A percentile compares a stretch with the other conserved stretches of the same genome.
These are phyloP conservation scores for Paracoccidioides brasiliensis DNA, from an alignment of 2,329 filamentous ascomycete genomes.

Conservation along the genomic window DNA sequence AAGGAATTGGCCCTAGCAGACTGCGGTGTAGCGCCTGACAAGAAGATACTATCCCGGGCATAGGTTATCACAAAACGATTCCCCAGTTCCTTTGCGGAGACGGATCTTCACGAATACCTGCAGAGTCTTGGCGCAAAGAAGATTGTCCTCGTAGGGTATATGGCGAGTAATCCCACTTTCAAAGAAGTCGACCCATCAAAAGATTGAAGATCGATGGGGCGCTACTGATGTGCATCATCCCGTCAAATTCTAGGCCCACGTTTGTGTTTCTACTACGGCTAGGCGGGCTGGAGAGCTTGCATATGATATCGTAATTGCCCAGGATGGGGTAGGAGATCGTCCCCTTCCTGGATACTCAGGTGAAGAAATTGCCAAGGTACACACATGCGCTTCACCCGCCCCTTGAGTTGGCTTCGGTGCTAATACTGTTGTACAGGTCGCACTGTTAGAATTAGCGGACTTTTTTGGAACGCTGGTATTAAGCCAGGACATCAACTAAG, in stretches of 20 bases:
- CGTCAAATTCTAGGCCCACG: slow-evolving; percentile 40
- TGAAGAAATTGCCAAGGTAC: slow-evolving; percentile 37
- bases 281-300: slow-evolving; percentile 47
- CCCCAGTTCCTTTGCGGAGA: slow-evolving; percentile 49
- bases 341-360: slow-evolving; percentile 51
- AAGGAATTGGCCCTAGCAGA: too few relatives aligned
- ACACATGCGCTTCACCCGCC: not conserved
- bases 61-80: slow-evolving; percentile 40
- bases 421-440: slow-evolving; percentile 25
- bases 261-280: slow-evolving; percentile 51
- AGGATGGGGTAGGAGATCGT: slow-evolving; percentile 52
- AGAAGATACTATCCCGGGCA: not conserved
- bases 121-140: slow-evolving; percentile 41
- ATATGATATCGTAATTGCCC: slow-evolving; percentile 49
- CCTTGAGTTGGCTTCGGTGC: not conserved
- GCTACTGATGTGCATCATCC: not conserved
- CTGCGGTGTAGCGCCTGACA: not conserved
- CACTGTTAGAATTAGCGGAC: slow-evolving; percentile 48
- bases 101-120: slow-evolving; percentile 44
- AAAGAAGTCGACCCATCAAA: not conserved
- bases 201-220: not conserved
- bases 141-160: slow-evolving; percentile 38
- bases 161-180: slow-evolving; percentile 11
- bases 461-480: slow-evolving; percentile 49
- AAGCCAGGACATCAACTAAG: slow-evolving; percentile 30